Percentiles rank a stretch among this genome's conserved stretches.
Conservation (phyloP, 495 filamentous ascomycete species). For the Penicillium malachiteum region DNA sequence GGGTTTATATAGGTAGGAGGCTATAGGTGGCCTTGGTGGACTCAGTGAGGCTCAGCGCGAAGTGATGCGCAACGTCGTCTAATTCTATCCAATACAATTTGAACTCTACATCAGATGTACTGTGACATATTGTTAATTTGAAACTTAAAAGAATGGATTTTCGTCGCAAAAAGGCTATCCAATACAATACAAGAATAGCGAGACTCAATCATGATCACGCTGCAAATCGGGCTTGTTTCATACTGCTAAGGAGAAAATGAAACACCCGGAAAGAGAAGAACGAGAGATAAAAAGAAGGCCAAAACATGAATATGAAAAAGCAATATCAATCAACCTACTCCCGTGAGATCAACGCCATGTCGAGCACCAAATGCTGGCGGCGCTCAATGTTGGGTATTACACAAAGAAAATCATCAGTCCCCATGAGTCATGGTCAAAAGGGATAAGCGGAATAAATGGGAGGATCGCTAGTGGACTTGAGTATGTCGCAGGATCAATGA, state of each 20-base stretch:
- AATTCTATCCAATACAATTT: background rate
- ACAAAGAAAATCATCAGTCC: slow-evolving; percentile 26
- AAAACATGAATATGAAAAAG: slow-evolving; percentile 10
- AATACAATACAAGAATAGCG: slow-evolving; percentile 6
- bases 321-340: slow-evolving; percentile 16
- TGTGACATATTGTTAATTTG: background rate
- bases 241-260: background rate
- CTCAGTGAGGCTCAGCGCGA: background rate
- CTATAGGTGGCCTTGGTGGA: background rate
- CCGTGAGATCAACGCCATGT: slow-evolving; percentile 26
- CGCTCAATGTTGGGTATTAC: slow-evolving; percentile 33
- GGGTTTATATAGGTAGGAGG: no score
- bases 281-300: background rate
- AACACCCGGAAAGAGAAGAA: background rate
- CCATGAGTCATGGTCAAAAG: slow-evolving; percentile 4
- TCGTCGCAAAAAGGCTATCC: background rate
- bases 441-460: slow-evolving; percentile 3
- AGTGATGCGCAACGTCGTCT: background rate
- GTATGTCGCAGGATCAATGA: background rate
- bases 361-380: slow-evolving; percentile 16
- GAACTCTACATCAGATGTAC: background rate
- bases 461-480: background rate
- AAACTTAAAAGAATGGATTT: background rate
- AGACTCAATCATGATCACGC: background rate
- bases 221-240: background rate